Percentiles rank a stretch among this genome's conserved stretches.
phyloP scores from a whole-genome alignment of 2,329 filamentous ascomycete genomes.

The Aspergillus jensenii region DNA sequence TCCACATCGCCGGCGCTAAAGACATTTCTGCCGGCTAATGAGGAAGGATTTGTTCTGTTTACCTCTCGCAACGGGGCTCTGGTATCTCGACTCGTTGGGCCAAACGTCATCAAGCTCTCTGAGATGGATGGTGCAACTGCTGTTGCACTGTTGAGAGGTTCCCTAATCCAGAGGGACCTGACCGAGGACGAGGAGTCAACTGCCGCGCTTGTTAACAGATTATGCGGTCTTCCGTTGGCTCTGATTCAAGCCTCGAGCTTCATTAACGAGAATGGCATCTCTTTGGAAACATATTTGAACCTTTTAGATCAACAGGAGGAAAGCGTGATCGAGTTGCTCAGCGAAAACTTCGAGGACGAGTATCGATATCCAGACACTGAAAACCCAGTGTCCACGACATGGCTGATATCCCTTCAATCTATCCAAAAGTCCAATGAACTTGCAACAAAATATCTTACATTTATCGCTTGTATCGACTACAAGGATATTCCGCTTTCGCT shows the following conservation, averaged over 20 bases:
- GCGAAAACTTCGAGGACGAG: constrained; percentile 10
- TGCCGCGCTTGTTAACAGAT: background rate
- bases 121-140: background rate
- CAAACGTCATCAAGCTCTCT: background rate
- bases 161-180: background rate
- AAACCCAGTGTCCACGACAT: constrained; percentile 10
- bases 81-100: too few relatives aligned
- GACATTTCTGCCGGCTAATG: accelerated
- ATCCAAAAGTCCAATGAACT: constrained; percentile 10
- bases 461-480: constrained; percentile 31
- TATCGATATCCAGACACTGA: background rate
- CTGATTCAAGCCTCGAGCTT: background rate
- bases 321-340: background rate
- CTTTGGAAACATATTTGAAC: background rate
- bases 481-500: constrained; percentile 28
- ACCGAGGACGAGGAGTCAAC: background rate
- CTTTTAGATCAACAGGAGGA: constrained; percentile 8
- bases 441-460: constrained; percentile 19
- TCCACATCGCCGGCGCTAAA: background rate
- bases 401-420: constrained; percentile 12
- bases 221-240: background rate
- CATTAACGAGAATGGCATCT: constrained; percentile 12
- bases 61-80: background rate
- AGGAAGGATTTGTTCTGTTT: background rate
- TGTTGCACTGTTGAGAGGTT: background rate